phyloP scores from a whole-genome alignment of 768 basidiomycete genomes.

The Dentipellis sp. region DNA sequence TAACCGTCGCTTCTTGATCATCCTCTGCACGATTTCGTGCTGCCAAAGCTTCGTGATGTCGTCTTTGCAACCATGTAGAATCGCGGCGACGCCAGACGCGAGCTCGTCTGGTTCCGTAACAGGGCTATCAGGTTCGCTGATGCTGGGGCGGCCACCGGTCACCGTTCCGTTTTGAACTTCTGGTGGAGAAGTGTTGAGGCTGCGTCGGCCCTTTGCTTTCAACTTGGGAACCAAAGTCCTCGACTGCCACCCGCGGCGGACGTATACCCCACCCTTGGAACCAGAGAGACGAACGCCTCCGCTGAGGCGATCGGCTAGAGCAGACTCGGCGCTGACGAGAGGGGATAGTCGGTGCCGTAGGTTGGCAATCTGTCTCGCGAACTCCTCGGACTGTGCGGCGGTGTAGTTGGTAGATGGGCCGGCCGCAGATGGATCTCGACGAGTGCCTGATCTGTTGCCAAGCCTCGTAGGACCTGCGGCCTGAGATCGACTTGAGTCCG shows the following conservation, averaged over 20 bases:
- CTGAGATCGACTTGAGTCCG: conserved; percentile 1
- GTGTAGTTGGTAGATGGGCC: background rate
- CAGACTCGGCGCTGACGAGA: conserved; percentile 49
- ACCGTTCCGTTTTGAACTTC: background rate
- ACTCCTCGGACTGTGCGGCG: conserved; percentile 6
- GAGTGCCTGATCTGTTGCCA: background rate
- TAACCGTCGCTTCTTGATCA: conserved; percentile 60
- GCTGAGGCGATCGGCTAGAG: conserved; percentile 63
- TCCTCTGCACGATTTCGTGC: conserved; percentile 57
- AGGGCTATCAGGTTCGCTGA: conserved; percentile 1
- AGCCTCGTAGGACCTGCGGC: background rate
- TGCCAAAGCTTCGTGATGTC: conserved; percentile 70
- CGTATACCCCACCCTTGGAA: conserved; percentile 67
- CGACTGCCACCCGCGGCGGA: conserved; percentile 77
- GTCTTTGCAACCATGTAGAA: conserved; percentile 47
- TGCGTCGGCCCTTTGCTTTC: background rate
- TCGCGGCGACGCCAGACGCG: conserved; percentile 10
- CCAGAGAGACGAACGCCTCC: conserved; percentile 67
- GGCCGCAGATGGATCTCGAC: background rate
- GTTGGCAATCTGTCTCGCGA: conserved; percentile 10
- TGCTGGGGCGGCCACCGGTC: conserved; percentile 18
- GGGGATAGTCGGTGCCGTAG: conserved; percentile 53
- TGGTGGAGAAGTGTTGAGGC: background rate
- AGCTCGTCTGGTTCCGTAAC: conserved; percentile 3
- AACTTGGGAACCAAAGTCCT: conserved; percentile 36